These are phyloP conservation scores for Rubia yunnanensis DNA, from an alignment of 257 asterid species.

Conservation along the genomic window DNA sequence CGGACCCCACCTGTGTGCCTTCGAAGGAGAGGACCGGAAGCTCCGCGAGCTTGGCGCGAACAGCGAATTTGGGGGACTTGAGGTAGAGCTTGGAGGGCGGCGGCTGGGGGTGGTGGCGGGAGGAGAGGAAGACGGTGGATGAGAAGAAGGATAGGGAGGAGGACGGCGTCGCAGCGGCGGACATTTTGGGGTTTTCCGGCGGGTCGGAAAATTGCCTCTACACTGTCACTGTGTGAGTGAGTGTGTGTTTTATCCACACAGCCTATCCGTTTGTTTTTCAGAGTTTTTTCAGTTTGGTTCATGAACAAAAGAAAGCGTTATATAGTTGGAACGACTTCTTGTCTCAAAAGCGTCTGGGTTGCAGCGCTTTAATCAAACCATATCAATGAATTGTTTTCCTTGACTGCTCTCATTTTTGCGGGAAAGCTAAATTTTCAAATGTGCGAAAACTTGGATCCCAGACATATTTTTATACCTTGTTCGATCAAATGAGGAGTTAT, in stretches of 20 bases:
- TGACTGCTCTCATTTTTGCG: too few relatives aligned
- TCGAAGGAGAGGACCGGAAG: constrained; percentile 81
- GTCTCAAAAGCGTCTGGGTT: background rate
- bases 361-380: too few relatives aligned
- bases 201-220: background rate
- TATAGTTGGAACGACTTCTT: background rate
- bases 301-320: background rate
- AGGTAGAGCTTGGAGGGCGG: constrained; percentile 17
- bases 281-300: background rate
- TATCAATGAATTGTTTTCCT: too few relatives aligned
- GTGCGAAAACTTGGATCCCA: too few relatives aligned
- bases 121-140: constrained; percentile 50
- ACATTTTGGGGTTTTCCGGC: constrained; percentile 26
- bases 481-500: too few relatives aligned
- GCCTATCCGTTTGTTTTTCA: constrained; percentile 12
- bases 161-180: constrained; percentile 28
- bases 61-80: constrained; percentile 17
- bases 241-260: constrained; percentile 8
- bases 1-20: constrained; percentile 66
- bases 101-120: constrained; percentile 13
- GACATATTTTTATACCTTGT: too few relatives aligned
- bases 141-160: constrained; percentile 61
- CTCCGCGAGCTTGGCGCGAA: constrained; percentile 49
- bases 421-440: too few relatives aligned
- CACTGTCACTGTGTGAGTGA: background rate